Base-by-base conservation (phyloP, 176 grass and related monocot species). In the Oropetium thomaeum region DNA sequence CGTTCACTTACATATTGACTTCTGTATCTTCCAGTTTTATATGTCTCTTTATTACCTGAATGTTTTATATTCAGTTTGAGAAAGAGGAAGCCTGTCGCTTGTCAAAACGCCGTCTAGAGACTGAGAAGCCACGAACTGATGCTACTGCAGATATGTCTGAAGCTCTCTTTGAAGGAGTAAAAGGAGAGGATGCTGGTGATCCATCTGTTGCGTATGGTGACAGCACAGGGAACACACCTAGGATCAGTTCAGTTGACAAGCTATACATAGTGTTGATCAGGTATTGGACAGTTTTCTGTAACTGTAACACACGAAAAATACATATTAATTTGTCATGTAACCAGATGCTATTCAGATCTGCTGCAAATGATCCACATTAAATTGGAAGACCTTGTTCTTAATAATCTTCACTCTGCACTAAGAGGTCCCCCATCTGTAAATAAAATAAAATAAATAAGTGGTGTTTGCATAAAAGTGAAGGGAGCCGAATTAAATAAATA, bases 241-340 rank as follows among this genome's bases (percentile, higher is more conserved):
- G 71, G 79, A 93, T 88, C 28, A 88, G 79, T 79, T 82, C 87
- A 38, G 57, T 90, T 63, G 91, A 93, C 80, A 90, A 83, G 63
- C 70, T 93, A 52, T 93, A 93, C 73, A 93, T 93, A 83, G 91
- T 90, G 32, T 80, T 93, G 40, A 90, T 93, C 86, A 93, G 91
- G 91, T 80, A 90, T 41, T 33, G 4, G 69, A 22, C 43, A 62
- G 22, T 42, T 71, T 69, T 11, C 10, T 88, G 34, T 68, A 45
- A 15, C 10, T 88, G 34, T 68, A 45, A 34, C 15, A 7, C 52
- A 63, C 15, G 52, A 26, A 37, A 53, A 63, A 5, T 74, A 47
- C 43, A 74, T 40, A 62, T 54, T 48, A 39, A 6, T 31, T 74
- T 34, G 19, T 73, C 19, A 62, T 73, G 28, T 58, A 67, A 30